Conservation (phyloP, 2,329 filamentous ascomycete genomes). For the Septoria petroselini region DNA sequence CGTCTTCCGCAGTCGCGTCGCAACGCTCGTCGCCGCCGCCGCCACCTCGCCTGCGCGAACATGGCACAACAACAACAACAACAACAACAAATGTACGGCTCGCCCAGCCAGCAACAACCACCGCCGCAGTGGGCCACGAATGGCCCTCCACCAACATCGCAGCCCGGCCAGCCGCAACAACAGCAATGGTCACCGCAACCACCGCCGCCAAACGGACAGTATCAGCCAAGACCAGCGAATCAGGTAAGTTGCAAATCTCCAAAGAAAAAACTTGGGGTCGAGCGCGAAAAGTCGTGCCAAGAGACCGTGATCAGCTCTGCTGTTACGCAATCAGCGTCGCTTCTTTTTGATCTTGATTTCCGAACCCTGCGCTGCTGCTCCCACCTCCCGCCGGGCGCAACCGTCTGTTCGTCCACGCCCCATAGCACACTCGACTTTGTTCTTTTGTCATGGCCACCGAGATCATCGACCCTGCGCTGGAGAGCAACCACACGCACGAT, state of each 20-base stretch:
- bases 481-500: constrained; percentile 5
- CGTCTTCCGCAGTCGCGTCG: neutral
- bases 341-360: constrained; percentile 23
- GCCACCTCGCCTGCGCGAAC: neutral
- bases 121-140: constrained; percentile 24
- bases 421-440: neutral
- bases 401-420: constrained; percentile 14
- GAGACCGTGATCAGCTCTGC: constrained; percentile 31
- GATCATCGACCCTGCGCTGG: constrained; percentile 37
- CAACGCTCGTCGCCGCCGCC: neutral
- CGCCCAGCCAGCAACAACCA: constrained; percentile 20
- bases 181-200: constrained; percentile 35
- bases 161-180: constrained; percentile 23
- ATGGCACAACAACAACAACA: too few relatives aligned
- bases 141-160: constrained; percentile 24
- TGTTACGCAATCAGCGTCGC: constrained; percentile 28
- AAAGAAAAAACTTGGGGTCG: constrained; percentile 5
- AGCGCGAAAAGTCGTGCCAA: constrained; percentile 25
- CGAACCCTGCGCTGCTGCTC: constrained; percentile 20
- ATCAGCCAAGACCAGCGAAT: constrained; percentile 30
- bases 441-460: constrained; percentile 27
- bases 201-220: constrained; percentile 36
- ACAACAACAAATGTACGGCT: constrained; percentile 28
- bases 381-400: constrained; percentile 6
- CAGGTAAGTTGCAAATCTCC: constrained; percentile 34